Conservation (phyloP, 2,329 filamentous ascomycete species). For the Lachnellula arida region DNA sequence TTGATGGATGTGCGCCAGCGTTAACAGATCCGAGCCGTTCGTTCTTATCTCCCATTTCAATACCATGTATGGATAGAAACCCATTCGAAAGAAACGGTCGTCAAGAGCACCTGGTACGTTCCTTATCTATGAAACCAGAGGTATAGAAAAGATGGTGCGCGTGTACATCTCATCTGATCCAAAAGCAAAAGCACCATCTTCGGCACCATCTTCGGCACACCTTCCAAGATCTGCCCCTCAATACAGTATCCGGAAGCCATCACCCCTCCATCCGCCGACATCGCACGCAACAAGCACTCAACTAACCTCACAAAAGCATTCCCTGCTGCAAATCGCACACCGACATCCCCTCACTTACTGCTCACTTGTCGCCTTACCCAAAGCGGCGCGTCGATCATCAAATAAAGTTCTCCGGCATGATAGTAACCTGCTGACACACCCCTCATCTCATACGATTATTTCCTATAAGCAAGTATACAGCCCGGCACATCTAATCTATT, state of each 20-base stretch:
- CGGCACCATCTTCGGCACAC: neutral
- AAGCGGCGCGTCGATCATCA: neutral
- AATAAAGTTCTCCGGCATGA: neutral
- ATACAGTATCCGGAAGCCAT: too few species aligned
- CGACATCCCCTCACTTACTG: too few species aligned
- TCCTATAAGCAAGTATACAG: too few species aligned
- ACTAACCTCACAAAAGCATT: neutral
- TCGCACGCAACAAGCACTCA: neutral
- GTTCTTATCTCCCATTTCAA: neutral
- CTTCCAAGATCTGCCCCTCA: neutral
- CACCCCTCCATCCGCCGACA: neutral
- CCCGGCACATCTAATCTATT: too few species aligned
- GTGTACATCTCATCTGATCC: neutral
- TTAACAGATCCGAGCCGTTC: neutral
- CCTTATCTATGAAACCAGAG: slow-evolving; percentile 1
- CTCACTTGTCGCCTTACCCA: too few species aligned
- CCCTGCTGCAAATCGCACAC: neutral
- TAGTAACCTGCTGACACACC: neutral
- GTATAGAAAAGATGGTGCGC: neutral
- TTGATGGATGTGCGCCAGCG: neutral
- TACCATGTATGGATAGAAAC: neutral
- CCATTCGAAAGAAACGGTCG: neutral
- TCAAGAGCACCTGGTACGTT: neutral
- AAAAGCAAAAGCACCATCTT: neutral
- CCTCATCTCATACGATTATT: too few species aligned